Evolutionary conservation across 768 basidiomycete genomes (phyloP), one percentile per base, ranked within the genome.

Genomic region (Suillus occidentalis): DNA sequence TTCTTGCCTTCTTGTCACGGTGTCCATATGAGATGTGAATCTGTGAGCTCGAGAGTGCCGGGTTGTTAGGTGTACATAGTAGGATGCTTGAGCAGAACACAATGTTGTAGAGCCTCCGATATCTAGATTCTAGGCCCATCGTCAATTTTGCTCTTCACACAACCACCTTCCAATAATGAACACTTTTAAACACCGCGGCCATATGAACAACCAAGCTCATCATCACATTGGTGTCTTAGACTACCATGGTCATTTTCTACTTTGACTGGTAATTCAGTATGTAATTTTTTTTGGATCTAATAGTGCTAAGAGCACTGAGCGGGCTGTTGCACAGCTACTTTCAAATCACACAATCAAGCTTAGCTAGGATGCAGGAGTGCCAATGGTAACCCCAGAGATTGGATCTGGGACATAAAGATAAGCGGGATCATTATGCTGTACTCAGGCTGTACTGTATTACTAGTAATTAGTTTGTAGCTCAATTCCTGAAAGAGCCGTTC

Each of bases 201-300:
- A 6, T 13, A 49, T 5, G 13, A 40, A 25, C 47, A 49, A 25
- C 47, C 45, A 6, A 49, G 47, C 22, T 49, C 49, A 49, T n/a
- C 22, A 6, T 49, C 13, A n/a, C n/a, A 49, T 50, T 10, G 25
- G 36, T 13, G 42, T 60, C 22, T 52, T 60, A 28, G 13, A 60
- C 53, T 43, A 43, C 20, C 37, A 73, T 74, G 73, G 81, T 98
- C 65, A 88, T 98, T 16, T 98, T 91, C 70, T 97, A 99, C 77
- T 99, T 98, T 79, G 97, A 99, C 84, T 99, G 96, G 97, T 91
- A 67, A 68, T 75, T 72, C 52, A 36, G 28, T 28, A 28, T 28
- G 28, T 28, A 28, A 28, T 28, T 28, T 28, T 28, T 28, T 28
- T 28, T 28, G 28, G 28, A 28, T 28, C 28, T 28, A 28, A 28